A percentile compares a stretch with the other conserved stretches of the same genome.
phyloP scores from a whole-genome alignment of 179 eudicot genomes.

The Beta macrorhiza region DNA sequence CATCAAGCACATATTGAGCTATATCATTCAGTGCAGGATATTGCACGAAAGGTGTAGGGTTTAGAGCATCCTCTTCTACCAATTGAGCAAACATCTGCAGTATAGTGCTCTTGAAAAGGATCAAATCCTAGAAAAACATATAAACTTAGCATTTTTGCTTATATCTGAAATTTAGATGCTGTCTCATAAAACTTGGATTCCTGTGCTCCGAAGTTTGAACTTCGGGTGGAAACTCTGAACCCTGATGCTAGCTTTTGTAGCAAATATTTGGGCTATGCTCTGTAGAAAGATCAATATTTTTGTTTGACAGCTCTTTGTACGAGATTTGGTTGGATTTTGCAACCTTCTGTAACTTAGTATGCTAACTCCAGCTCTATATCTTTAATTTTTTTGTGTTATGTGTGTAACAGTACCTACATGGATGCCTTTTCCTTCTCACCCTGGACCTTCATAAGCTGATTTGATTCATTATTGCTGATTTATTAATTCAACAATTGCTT shows the following conservation, averaged over 20 bases:
- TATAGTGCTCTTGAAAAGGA: background rate
- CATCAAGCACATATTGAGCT: background rate
- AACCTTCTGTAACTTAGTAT: background rate
- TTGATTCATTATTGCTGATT: background rate
- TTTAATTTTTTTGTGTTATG: too few species aligned
- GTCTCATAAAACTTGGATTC: background rate
- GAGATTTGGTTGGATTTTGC: background rate
- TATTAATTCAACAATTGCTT: slow-evolving; percentile 10
- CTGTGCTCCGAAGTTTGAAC: background rate
- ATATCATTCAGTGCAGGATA: background rate
- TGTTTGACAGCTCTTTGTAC: background rate
- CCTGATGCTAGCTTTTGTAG: background rate
- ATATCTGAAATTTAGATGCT: background rate
- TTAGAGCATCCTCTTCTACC: background rate
- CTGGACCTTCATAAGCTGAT: background rate
- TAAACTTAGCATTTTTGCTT: background rate
- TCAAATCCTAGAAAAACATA: background rate
- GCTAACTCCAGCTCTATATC: background rate
- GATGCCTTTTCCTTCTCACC: background rate
- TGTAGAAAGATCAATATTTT: background rate
- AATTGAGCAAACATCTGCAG: background rate
- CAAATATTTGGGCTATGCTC: background rate
- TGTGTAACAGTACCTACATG: background rate
- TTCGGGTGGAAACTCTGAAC: background rate
- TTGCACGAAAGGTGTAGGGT: background rate